These are phyloP conservation scores for Colletotrichum aenigma DNA, from an alignment of 2,329 filamentous ascomycete genomes.

Conservation along the genomic window DNA sequence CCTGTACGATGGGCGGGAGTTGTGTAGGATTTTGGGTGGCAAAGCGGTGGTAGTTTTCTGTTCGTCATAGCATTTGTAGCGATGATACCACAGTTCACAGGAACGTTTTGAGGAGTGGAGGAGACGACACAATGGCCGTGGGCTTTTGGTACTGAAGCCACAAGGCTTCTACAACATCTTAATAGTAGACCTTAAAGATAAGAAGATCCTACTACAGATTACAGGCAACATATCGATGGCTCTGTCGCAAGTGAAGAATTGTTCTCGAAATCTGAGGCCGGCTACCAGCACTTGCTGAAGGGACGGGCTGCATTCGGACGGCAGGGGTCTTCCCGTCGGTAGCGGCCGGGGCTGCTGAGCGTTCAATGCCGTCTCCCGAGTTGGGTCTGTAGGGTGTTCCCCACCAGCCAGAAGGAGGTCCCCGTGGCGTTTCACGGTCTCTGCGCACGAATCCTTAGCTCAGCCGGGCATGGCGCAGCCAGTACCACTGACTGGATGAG, in stretches of 20 bases:
- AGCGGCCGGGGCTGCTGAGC: background rate
- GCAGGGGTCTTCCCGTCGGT: conserved; percentile 11
- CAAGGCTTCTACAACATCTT: background rate
- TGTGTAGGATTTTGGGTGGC: conserved; percentile 1
- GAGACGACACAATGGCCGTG: background rate
- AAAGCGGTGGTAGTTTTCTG: conserved; percentile 14
- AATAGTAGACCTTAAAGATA: background rate
- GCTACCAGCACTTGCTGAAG: background rate
- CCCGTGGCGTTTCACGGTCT: conserved; percentile 15
- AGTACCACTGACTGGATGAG: background rate
- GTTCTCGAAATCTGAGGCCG: background rate
- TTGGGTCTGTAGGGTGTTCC: background rate
- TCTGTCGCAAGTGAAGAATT: background rate
- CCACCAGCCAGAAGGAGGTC: background rate
- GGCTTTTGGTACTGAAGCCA: background rate
- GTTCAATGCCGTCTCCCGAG: background rate
- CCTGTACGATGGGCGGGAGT: background rate
- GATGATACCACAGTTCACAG: conserved; percentile 19
- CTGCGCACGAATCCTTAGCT: conserved; percentile 3
- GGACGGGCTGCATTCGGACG: conserved; percentile 1
- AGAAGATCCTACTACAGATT: background rate
- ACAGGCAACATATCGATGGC: background rate
- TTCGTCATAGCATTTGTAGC: conserved; percentile 22
- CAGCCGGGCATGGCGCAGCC: conserved; percentile 3
- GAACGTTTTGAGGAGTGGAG: background rate